These are phyloP conservation scores for Excoecaria agallocha DNA, from an alignment of 345 rosid genomes.

Conservation along the genomic window DNA sequence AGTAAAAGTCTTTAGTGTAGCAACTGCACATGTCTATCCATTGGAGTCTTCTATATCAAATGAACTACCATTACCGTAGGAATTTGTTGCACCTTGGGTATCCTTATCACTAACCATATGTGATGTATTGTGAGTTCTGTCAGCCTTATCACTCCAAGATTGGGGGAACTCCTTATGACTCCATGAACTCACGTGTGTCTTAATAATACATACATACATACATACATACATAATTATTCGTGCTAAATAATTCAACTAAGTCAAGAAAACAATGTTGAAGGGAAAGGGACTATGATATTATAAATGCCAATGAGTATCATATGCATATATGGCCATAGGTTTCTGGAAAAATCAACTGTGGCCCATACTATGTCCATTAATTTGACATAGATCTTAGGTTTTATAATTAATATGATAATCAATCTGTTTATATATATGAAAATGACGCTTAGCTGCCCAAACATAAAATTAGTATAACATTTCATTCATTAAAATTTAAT, in stretches of 20 bases:
- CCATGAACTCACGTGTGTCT: too few relatives aligned
- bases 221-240: background rate
- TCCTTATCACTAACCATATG: too few relatives aligned
- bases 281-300: background rate
- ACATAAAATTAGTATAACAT: conserved; percentile 2
- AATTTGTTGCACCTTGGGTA: too few relatives aligned
- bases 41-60: too few relatives aligned
- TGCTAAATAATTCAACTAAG: background rate
- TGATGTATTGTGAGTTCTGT: too few relatives aligned
- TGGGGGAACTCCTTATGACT: too few relatives aligned
- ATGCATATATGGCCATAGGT: background rate
- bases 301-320: background rate
- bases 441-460: conserved; percentile 34
- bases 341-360: background rate
- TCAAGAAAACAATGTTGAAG: background rate
- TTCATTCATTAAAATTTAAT: conserved; percentile 18
- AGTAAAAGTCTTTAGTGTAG: too few relatives aligned
- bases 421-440: conserved; percentile 16
- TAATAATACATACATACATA: too few relatives aligned
- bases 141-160: too few relatives aligned
- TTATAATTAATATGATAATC: background rate
- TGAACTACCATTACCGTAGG: too few relatives aligned
- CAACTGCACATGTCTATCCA: too few relatives aligned
- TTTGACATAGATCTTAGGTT: background rate
- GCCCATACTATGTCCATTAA: background rate